Conservation (phyloP, 1,284 basidiomycete species). For the Gomphus bonarii region DNA sequence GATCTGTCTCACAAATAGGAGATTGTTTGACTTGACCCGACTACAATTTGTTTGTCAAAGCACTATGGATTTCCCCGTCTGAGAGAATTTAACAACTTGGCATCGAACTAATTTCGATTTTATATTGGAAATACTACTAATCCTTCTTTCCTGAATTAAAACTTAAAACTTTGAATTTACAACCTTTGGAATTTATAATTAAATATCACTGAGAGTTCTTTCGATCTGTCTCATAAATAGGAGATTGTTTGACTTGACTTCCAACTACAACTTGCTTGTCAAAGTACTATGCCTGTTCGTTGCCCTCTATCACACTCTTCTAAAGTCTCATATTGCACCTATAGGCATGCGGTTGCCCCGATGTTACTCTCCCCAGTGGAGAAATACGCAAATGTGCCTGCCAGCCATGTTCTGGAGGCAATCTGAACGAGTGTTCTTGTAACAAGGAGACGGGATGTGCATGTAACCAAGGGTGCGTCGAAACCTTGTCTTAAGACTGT, state of each 20-base stretch:
- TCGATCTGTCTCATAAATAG: too few relatives aligned
- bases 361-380: not conserved
- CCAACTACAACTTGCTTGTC: not conserved
- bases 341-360: not conserved
- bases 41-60: too few relatives aligned
- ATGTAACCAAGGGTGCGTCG: not conserved
- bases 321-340: not conserved
- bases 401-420: not conserved
- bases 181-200: too few relatives aligned
- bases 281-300: not conserved
- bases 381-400: not conserved
- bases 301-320: not conserved
- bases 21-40: too few relatives aligned
- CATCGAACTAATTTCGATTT: too few relatives aligned
- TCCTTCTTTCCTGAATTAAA: too few relatives aligned
- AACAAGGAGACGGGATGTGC: conserved; percentile 2
- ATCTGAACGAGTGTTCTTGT: not conserved
- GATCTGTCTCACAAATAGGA: not conserved
- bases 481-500: not conserved
- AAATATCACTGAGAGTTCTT: too few relatives aligned
- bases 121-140: too few relatives aligned
- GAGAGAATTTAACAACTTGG: not conserved
- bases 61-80: not conserved
- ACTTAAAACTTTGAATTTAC: too few relatives aligned
- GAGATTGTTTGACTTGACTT: too few relatives aligned